Percentiles rank a stretch among this genome's conserved stretches.
Conservation (phyloP, 305 asterid species). For the Rubia peregrina region DNA sequence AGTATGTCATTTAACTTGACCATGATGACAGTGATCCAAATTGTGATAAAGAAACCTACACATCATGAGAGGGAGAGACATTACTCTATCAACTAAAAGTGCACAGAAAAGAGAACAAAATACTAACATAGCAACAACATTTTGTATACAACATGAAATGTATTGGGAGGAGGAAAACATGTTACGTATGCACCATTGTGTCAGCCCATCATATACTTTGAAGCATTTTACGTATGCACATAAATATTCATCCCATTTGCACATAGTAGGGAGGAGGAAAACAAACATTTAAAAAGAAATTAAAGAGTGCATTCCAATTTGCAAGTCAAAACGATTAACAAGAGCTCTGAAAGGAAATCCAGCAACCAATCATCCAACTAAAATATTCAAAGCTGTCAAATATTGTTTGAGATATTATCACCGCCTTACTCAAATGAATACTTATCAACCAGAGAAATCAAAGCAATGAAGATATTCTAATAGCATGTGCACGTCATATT, state of each 20-base stretch:
- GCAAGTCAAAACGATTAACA: background rate
- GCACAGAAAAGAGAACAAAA: background rate
- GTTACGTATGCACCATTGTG: too few species aligned
- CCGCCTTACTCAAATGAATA: background rate
- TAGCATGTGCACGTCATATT: background rate
- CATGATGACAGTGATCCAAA: conserved; percentile 71
- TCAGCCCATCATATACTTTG: background rate
- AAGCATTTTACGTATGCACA: background rate
- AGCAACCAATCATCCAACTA: background rate
- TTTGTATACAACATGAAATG: background rate
- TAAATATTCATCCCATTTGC: background rate
- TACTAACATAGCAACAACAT: background rate
- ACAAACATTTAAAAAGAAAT: background rate
- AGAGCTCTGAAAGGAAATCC: background rate
- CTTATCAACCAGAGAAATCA: background rate
- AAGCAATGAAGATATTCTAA: background rate
- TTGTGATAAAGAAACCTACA: conserved; percentile 51
- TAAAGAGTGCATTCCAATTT: background rate
- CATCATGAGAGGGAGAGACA: conserved; percentile 3
- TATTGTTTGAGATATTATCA: background rate
- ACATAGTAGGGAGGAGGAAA: background rate
- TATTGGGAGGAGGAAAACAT: too few species aligned
- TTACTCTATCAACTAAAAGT: background rate
- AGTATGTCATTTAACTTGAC: conserved; percentile 82
- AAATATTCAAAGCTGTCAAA: background rate